These are phyloP conservation scores for Chaetomium tenue DNA, from an alignment of 495 filamentous ascomycete species.

Conservation along the genomic window DNA sequence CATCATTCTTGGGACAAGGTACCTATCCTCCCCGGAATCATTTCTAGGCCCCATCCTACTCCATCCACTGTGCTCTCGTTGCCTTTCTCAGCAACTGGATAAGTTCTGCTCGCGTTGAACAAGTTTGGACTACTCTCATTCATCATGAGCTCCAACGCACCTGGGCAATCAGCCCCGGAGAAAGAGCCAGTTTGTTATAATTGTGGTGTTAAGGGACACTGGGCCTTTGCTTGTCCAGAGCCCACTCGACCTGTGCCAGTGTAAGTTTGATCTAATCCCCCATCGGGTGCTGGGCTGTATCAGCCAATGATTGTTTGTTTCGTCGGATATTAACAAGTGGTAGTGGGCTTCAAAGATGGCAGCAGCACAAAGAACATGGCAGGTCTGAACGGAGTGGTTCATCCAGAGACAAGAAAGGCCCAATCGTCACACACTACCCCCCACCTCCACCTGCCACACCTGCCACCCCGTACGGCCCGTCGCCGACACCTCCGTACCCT, in stretches of 20 bases:
- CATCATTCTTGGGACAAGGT: neutral
- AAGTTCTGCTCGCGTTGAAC: neutral
- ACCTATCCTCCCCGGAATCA: neutral
- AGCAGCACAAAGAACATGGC: constrained; percentile 41
- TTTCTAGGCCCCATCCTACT: neutral
- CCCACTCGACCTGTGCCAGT: constrained; percentile 50
- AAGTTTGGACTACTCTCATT: constrained; percentile 10
- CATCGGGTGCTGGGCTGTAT: neutral
- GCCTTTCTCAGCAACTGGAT: neutral
- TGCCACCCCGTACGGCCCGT: constrained; percentile 17
- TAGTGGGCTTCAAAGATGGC: constrained; percentile 43
- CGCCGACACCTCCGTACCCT: constrained; percentile 37
- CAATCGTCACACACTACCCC: constrained; percentile 46
- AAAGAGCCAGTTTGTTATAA: constrained; percentile 51
- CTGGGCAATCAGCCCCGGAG: constrained; percentile 34
- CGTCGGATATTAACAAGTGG: constrained; percentile 25
- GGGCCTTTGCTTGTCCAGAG: constrained; percentile 52
- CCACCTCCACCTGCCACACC: constrained; percentile 24
- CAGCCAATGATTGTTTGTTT: neutral
- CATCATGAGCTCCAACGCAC: constrained; percentile 38
- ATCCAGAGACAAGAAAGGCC: constrained; percentile 39
- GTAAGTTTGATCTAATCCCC: constrained; percentile 48
- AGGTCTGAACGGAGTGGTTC: constrained; percentile 33
- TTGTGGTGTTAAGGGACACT: constrained; percentile 50
- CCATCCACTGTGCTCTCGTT: neutral